Conservation (phyloP, 1,284 basidiomycete species). For the Cryptococcus depauperatus region DNA sequence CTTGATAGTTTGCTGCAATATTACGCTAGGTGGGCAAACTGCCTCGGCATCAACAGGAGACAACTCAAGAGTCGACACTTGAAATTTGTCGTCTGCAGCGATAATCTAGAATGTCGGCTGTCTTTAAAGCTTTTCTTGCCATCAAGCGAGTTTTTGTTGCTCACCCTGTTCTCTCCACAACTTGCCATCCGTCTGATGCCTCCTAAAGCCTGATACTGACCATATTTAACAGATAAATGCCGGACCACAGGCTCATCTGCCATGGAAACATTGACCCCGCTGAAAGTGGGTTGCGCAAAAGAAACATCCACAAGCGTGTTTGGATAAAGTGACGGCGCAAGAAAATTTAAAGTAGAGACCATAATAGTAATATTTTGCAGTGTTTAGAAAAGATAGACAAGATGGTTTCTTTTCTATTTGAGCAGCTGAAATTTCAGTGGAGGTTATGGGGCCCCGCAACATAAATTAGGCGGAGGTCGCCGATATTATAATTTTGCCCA, state of each 20-base stretch:
- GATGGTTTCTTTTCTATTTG: too few species aligned
- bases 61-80: constrained; percentile 26
- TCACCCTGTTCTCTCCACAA: constrained; percentile 17
- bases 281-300: constrained; percentile 23
- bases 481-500: too few species aligned
- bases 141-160: constrained; percentile 1
- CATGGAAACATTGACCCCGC: constrained; percentile 15
- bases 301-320: constrained; percentile 41
- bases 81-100: constrained; percentile 33
- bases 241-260: constrained; percentile 35
- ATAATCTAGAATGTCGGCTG: constrained; percentile 17
- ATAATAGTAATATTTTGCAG: constrained; percentile 8
- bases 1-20: constrained; percentile 17
- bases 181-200: constrained; percentile 28
- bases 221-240: constrained; percentile 36
- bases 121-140: background rate
- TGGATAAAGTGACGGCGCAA: constrained; percentile 37
- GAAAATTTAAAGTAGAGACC: constrained; percentile 33
- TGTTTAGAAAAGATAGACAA: background rate
- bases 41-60: constrained; percentile 13
- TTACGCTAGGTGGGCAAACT: constrained; percentile 16
- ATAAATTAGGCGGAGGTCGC: too few species aligned
- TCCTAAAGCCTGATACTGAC: constrained; percentile 27
- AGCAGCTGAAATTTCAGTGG: too few species aligned
- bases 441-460: too few species aligned